Base-by-base conservation (phyloP, 495 filamentous ascomycete species). In the Xylona heveae region DNA sequence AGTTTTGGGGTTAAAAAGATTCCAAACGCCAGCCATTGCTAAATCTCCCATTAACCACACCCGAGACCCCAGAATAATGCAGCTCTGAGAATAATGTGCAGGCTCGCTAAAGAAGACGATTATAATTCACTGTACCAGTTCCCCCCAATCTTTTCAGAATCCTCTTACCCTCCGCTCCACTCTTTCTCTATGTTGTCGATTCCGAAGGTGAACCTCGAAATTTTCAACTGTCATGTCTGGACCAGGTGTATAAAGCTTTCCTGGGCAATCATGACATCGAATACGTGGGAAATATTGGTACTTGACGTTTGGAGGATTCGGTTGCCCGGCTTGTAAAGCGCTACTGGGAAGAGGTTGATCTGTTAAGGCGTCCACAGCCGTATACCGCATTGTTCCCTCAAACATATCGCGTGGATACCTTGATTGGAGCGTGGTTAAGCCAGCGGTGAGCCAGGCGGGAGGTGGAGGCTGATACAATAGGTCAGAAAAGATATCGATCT, bases 161-260 rank as follows among this genome's bases (percentile, higher is more conserved):
- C 38, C 33, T 43, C 33, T 14, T 42, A 52, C 35, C 38, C 74
- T 55, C 38, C 55, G 52, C 47, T 75, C 70, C 18, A 91, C 82
- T 36, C 59, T 66, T 44, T 78, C 67, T 45, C 74, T 70, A 55
- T 94, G 88, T 14, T 62, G 50, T 23, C 69, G 54, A 51, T 90
- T 88, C 42, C 67, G 74, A n/a, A 91, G 55, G 53, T 93, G 83
- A 4, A 85, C 71, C 52, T 85, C 74, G 35, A 93, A 93, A 44
- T 88, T 83, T n/a, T 72, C 71, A 7, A 82, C 74, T 0, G 82
- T 80, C 45, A 62, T 71, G 15, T 69, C 79, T 0, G 85, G 84
- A 0, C 78, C 77, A 1, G 81, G 75, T 0, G 77, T 92, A 48
- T 97, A 97, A 19, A 91, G 54, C 48, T 93, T 94, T 21, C 82